Conservation (phyloP, 768 basidiomycete species). For the Auricularia sp. region DNA sequence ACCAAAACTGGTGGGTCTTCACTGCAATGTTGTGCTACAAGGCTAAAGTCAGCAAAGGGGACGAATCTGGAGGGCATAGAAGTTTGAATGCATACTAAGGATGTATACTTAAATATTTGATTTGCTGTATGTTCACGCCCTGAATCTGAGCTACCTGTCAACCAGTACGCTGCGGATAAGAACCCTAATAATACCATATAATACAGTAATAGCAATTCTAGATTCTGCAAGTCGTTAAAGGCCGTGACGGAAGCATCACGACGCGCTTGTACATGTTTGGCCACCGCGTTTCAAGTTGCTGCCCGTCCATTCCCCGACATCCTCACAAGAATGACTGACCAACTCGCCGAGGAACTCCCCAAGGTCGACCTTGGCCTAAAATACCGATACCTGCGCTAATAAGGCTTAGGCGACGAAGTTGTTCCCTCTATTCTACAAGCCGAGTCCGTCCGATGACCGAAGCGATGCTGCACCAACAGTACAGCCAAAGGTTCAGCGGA, state of each 20-base stretch:
- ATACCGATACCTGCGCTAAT: background rate
- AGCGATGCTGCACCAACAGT: background rate
- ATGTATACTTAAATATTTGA: too few relatives aligned
- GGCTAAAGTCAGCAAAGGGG: slow-evolving; percentile 36
- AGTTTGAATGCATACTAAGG: slow-evolving; percentile 30
- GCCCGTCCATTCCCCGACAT: background rate
- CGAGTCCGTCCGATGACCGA: background rate
- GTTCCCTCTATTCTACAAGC: background rate
- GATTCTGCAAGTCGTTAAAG: background rate
- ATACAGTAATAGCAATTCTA: background rate
- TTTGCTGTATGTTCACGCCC: too few relatives aligned
- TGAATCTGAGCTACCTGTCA: too few relatives aligned
- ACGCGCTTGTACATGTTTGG: slow-evolving; percentile 5
- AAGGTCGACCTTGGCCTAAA: background rate
- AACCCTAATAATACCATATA: background rate
- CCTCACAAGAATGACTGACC: background rate
- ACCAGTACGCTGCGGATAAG: too few relatives aligned
- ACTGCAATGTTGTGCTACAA: too few relatives aligned
- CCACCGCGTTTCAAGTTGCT: background rate
- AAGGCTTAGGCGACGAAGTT: background rate
- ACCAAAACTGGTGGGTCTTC: slow-evolving; percentile 58
- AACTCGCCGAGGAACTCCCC: background rate
- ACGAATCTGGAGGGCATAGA: slow-evolving; percentile 82
- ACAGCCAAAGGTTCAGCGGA: too few relatives aligned
- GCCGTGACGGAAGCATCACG: background rate